These are phyloP conservation scores for Magnaporthiopsis rhizophila DNA, from an alignment of 2,329 filamentous ascomycete genomes.

Conservation along the genomic window DNA sequence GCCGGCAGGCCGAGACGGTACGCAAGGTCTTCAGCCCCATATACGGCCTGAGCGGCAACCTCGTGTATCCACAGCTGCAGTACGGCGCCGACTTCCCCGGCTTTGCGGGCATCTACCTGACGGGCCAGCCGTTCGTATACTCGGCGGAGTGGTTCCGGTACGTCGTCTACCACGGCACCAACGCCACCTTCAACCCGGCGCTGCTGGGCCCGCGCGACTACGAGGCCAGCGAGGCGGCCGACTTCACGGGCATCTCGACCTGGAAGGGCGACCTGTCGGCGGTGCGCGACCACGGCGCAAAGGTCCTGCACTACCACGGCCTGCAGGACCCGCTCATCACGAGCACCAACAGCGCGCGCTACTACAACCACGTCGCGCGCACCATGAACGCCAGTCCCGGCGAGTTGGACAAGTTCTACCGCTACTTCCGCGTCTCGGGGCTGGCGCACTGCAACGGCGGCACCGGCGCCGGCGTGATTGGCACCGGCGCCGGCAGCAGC, in stretches of 20 bases:
- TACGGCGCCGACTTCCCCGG: conserved; percentile 36
- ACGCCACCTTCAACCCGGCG: conserved; percentile 26
- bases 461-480: conserved; percentile 26
- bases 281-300: conserved; percentile 31
- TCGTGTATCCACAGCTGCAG: conserved; percentile 35
- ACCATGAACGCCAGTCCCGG: conserved; percentile 16
- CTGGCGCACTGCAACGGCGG: conserved; percentile 44
- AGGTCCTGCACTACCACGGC: conserved; percentile 39
- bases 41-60: conserved; percentile 22
- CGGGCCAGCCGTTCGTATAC: conserved; percentile 31
- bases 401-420: conserved; percentile 40
- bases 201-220: conserved; percentile 22
- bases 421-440: conserved; percentile 44
- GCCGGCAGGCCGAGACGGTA: conserved; percentile 27
- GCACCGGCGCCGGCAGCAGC: conserved; percentile 15
- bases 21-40: conserved; percentile 16
- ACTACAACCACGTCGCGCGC: conserved; percentile 22
- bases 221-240: conserved; percentile 23
- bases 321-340: conserved; percentile 32
- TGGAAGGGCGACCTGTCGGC: conserved; percentile 29
- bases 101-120: conserved; percentile 24
- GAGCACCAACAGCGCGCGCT: conserved; percentile 23
- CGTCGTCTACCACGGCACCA: conserved; percentile 35
- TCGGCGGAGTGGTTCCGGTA: conserved; percentile 40
- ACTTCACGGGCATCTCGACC: conserved; percentile 15